Evolutionary conservation across 2,329 filamentous ascomycete genomes (phyloP).

Genomic region (Podosphaera fusca): DNA sequence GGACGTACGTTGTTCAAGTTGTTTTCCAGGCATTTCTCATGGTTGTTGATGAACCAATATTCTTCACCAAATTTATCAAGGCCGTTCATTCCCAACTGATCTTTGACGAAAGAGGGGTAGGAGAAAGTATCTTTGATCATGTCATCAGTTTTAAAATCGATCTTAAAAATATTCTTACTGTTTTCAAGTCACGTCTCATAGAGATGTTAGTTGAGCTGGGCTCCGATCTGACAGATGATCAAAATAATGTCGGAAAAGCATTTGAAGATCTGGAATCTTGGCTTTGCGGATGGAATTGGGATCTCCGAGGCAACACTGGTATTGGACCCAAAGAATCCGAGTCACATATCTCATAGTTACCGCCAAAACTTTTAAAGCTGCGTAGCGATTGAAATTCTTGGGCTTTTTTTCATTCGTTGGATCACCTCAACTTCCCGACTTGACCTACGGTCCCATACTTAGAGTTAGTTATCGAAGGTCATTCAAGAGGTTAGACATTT

Average conservation of each 20-base stretch:
- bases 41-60: constrained; percentile 19
- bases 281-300: constrained; percentile 29
- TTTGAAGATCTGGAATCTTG: constrained; percentile 26
- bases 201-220: constrained; percentile 21
- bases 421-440: too few species aligned
- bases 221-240: constrained; percentile 17
- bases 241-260: constrained; percentile 23
- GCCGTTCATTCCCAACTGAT: constrained; percentile 30
- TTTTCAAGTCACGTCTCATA: constrained; percentile 30
- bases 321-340: too few species aligned
- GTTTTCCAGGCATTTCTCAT: constrained; percentile 28
- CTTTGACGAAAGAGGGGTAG: constrained; percentile 27
- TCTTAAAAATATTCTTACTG: constrained; percentile 25
- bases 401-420: too few species aligned
- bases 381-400: too few species aligned
- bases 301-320: constrained; percentile 25
- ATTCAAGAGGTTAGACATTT: too few species aligned
- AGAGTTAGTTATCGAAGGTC: too few species aligned
- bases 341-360: too few species aligned
- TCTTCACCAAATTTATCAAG: constrained; percentile 25
- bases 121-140: constrained; percentile 20
- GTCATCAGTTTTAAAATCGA: constrained; percentile 13
- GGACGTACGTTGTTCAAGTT: constrained; percentile 32
- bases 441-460: too few species aligned
- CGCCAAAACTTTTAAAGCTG: too few species aligned